Percentiles rank a stretch among this genome's conserved stretches.
Evolutionary conservation across 345 rosid genomes (phyloP).

Genomic region (Acer campestre): DNA sequence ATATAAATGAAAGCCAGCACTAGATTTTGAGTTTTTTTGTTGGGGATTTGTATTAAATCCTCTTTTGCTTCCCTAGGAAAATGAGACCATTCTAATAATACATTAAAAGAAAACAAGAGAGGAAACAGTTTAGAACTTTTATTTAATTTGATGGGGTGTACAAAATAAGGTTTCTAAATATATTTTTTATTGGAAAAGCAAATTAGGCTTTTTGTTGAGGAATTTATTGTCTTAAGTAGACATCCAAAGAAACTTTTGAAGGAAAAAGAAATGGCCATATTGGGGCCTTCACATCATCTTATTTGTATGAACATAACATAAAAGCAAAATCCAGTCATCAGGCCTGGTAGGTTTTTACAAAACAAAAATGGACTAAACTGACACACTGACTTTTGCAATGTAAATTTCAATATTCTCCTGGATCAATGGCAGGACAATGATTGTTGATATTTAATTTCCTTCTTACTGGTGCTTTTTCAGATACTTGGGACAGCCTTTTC

Average conservation of each 20-base stretch:
- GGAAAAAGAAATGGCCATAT: not conserved
- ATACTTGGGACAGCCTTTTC: conserved; percentile 80
- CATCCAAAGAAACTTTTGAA: not conserved
- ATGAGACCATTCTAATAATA: not conserved
- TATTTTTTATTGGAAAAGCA: not conserved
- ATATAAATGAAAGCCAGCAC: not conserved
- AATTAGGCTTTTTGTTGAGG: conserved; percentile 1
- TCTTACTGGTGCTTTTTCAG: conserved; percentile 41
- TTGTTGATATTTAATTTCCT: conserved; percentile 8
- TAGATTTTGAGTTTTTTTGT: not conserved
- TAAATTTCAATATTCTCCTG: not conserved
- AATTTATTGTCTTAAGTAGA: conserved; percentile 1
- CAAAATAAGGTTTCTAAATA: not conserved
- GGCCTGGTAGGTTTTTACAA: not conserved
- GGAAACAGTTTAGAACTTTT: not conserved
- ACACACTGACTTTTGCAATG: not conserved
- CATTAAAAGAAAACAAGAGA: not conserved
- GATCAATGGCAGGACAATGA: conserved; percentile 2
- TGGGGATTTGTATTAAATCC: not conserved
- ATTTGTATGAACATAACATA: not conserved
- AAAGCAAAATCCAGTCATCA: not conserved
- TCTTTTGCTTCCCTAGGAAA: not conserved
- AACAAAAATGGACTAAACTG: not conserved
- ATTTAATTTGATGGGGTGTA: not conserved
- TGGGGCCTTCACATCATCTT: not conserved